Conservation (phyloP, 2,329 filamentous ascomycete species). For the Colletotrichum sp. region DNA sequence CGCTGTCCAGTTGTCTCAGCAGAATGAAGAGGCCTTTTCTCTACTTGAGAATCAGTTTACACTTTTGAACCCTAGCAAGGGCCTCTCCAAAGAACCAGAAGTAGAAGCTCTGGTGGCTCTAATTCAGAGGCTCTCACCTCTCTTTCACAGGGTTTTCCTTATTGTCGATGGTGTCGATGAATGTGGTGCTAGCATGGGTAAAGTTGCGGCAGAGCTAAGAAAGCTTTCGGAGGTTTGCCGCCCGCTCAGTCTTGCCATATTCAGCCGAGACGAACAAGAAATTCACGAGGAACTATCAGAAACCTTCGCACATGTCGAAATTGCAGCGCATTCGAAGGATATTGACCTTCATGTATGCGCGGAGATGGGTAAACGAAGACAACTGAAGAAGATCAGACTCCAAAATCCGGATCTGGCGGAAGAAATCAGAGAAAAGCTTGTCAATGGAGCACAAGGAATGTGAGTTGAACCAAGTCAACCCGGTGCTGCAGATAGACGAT, state of each 20-base stretch:
- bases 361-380: neutral
- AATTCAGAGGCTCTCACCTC: neutral
- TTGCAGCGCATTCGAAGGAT: neutral
- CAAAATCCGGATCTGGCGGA: neutral
- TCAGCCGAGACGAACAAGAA: neutral
- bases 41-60: neutral
- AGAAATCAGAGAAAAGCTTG: neutral
- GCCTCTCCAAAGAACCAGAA: neutral
- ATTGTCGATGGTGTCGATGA: neutral
- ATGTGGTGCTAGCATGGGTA: neutral
- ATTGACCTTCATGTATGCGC: neutral
- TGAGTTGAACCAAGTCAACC: too few relatives aligned
- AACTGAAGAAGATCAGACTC: accelerated
- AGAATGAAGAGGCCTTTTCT: neutral
- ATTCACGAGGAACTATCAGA: neutral
- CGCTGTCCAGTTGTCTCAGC: neutral
- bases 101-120: neutral
- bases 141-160: neutral
- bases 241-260: neutral
- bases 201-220: neutral
- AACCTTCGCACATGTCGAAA: neutral
- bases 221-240: neutral
- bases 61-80: neutral
- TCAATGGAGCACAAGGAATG: neutral
- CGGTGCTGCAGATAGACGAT: too few relatives aligned